A percentile compares a stretch with the other conserved stretches of the same genome.
phyloP scores from a whole-genome alignment of 177 flowering plant genomes.

The Vitis hybrid region DNA sequence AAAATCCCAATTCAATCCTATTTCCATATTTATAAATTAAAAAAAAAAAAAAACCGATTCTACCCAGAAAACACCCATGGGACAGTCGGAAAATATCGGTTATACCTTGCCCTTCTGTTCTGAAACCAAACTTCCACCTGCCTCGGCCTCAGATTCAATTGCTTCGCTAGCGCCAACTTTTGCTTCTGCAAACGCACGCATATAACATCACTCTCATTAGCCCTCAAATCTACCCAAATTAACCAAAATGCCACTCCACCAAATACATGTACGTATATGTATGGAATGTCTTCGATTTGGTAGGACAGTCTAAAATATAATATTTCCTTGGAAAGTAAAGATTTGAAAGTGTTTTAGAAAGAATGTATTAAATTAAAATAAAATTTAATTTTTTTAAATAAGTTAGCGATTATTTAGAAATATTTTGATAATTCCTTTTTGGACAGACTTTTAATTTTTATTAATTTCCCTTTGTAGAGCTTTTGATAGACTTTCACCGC shows the following conservation, averaged over 20 bases:
- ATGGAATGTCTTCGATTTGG: too few species aligned
- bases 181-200: conserved; percentile 45
- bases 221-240: neutral
- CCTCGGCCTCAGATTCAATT: conserved; percentile 56
- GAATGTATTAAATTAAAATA: too few species aligned
- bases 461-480: too few species aligned
- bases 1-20: neutral
- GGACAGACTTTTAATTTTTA: too few species aligned
- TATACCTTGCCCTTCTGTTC: conserved; percentile 75
- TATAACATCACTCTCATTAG: neutral
- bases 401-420: too few species aligned
- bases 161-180: conserved; percentile 58
- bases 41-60: neutral
- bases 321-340: too few species aligned
- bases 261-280: too few species aligned
- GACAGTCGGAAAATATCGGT: neutral
- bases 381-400: too few species aligned
- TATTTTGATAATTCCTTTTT: too few species aligned
- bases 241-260: neutral
- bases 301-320: too few species aligned
- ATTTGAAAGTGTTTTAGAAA: too few species aligned
- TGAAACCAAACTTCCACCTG: conserved; percentile 83
- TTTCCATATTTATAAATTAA: neutral
- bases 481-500: too few species aligned
- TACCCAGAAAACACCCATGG: conserved; percentile 15